Evolutionary conservation across 495 filamentous ascomycete species (phyloP).

Genomic region (Aeminium ludgeri): DNA sequence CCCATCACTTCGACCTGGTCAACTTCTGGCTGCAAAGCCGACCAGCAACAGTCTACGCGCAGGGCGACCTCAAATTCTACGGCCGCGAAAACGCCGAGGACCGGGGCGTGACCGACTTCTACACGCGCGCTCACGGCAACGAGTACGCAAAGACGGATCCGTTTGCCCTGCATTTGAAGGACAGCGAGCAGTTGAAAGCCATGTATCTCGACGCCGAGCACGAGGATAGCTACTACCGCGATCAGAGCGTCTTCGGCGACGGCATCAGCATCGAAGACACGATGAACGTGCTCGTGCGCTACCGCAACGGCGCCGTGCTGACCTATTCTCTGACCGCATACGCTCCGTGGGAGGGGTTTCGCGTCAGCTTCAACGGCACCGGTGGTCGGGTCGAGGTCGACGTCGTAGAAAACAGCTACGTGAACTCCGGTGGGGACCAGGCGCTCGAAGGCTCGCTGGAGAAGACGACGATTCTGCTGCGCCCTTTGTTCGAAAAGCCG

Average conservation of each 20-base stretch:
- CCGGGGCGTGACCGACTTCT: conserved; percentile 26
- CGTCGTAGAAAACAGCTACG: conserved; percentile 34
- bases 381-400: conserved; percentile 31
- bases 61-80: conserved; percentile 33
- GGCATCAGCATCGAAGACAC: conserved; percentile 45
- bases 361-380: conserved; percentile 32
- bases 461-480: conserved; percentile 22
- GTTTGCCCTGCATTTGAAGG: conserved; percentile 36
- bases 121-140: conserved; percentile 25
- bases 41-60: conserved; percentile 30
- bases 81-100: conserved; percentile 31
- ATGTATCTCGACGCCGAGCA: conserved; percentile 42
- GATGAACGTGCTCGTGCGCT: conserved; percentile 40
- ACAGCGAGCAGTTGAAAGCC: conserved; percentile 33
- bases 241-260: conserved; percentile 42
- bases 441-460: conserved; percentile 29
- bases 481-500: conserved; percentile 31
- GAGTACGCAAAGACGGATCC: conserved; percentile 25
- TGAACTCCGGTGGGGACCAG: conserved; percentile 32
- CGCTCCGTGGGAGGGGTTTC: conserved; percentile 33
- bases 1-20: conserved; percentile 34
- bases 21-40: conserved; percentile 35
- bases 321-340: conserved; percentile 32
- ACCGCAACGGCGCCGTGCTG: conserved; percentile 34
- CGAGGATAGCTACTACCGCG: conserved; percentile 40